Evolutionary conservation across 176 grass and related monocot species (phyloP), one percentile per base, ranked within the genome.

Genomic region (Canna indica): DNA sequence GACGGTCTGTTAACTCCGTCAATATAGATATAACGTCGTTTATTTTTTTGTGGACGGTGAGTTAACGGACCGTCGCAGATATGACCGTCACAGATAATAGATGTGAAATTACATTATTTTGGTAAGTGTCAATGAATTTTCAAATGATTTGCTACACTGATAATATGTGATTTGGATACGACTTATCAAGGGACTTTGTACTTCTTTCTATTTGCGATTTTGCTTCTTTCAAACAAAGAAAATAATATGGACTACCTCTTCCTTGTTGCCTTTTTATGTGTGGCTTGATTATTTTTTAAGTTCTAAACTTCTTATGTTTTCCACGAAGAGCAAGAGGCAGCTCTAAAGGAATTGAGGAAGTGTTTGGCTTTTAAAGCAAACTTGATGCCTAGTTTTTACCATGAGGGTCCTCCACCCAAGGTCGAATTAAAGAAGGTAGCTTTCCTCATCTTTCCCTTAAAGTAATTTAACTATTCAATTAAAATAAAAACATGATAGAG

Each of bases 371-470:
- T 96, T 69, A 84, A 87, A 75, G 92, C 92, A 71, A 97, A 79
- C 50, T 88, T 88, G 18, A 79, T 97, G 76, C 93, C 93, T 44
- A 97, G 81, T 79, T 97, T 97, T 66, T 97, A 97, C 75, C 81
- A 83, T 41, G 88, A 97, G 47, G 88, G 83, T 46, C 86, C 88
- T 74, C 91, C 88, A 52, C 84, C 79, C 10, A 97, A 91, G 72
- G 82, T 52, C 82, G 93, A 96, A 79, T 86, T 91, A 85, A 92
- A 87, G 76, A 97, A 97, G 93, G 92, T 96, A 82, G 4, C n/a
- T 1, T 18, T 22, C 33, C n/a, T 38, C 3, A 38, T n/a, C 18
- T 59, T 66, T 8, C 22, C 20, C 26, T 44, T 45, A 22, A 2
- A 45, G 6, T 27, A 28, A 36, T 12, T 39, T n/a, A 7, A 14